Conservation (phyloP, 2,329 filamentous ascomycete genomes). For the Penicillium corylophilum region DNA sequence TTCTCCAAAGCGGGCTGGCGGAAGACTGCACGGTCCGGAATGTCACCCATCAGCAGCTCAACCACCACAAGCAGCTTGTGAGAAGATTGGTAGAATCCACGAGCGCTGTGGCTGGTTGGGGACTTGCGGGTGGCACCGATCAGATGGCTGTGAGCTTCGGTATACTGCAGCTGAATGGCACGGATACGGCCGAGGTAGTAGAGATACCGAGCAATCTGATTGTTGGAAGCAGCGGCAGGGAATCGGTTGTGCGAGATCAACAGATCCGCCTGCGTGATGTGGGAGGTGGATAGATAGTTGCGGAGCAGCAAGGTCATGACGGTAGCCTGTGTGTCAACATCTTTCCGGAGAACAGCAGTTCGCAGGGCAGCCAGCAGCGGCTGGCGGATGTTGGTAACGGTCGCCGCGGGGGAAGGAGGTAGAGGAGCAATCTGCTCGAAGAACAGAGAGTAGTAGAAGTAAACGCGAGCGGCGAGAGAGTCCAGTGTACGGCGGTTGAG, state of each 20-base stretch:
- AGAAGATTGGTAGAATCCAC: slow-evolving; percentile 92
- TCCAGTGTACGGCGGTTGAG: slow-evolving; percentile 93
- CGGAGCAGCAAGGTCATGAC: slow-evolving; percentile 92
- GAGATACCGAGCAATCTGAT: slow-evolving; percentile 94
- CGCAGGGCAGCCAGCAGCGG: slow-evolving; percentile 83
- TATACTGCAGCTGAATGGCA: slow-evolving; percentile 94
- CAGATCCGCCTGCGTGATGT: slow-evolving; percentile 94
- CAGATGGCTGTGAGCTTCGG: slow-evolving; percentile 91
- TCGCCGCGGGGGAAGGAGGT: slow-evolving; percentile 83
- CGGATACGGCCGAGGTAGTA: slow-evolving; percentile 97
- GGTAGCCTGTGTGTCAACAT: slow-evolving; percentile 93
- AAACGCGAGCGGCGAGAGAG: slow-evolving; percentile 89
- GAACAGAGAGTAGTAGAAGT: slow-evolving; percentile 97
- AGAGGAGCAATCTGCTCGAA: slow-evolving; percentile 85
- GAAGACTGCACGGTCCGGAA: slow-evolving; percentile 92
- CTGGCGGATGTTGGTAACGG: slow-evolving; percentile 81
- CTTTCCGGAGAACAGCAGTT: slow-evolving; percentile 94
- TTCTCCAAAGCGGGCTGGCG: slow-evolving; percentile 83
- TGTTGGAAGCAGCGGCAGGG: slow-evolving; percentile 90
- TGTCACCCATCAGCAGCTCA: slow-evolving; percentile 96
- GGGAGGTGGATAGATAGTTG: slow-evolving; percentile 93
- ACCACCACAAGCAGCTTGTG: slow-evolving; percentile 96
- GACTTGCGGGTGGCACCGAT: slow-evolving; percentile 93
- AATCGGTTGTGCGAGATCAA: slow-evolving; percentile 95
- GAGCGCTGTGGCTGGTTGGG: slow-evolving; percentile 81